phyloP scores from a whole-genome alignment of 2,329 filamentous ascomycete genomes.

The Colletotrichum sp. region DNA sequence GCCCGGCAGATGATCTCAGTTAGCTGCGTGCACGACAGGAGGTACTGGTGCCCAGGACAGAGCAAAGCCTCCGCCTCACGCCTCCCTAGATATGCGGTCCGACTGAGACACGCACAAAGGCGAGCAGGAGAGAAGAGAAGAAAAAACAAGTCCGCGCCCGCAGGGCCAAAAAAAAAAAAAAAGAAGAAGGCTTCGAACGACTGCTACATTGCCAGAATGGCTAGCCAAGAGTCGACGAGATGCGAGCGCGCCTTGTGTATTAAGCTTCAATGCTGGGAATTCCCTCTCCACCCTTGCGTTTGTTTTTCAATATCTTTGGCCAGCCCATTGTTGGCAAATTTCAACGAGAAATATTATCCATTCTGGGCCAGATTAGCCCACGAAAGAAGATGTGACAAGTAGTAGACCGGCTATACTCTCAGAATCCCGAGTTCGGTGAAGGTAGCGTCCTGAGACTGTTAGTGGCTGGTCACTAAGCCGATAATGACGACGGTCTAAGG shows the following conservation, averaged over 20 bases:
- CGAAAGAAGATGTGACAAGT: background rate
- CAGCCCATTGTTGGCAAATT: background rate
- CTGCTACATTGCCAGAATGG: background rate
- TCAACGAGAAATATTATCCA: background rate
- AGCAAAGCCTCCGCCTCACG: background rate
- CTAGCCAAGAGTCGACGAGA: background rate
- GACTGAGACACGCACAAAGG: conserved; percentile 6
- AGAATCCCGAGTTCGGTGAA: background rate
- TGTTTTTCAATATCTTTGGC: background rate
- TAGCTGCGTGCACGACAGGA: background rate
- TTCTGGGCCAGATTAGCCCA: conserved; percentile 3
- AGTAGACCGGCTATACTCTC: background rate
- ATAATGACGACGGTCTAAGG: background rate
- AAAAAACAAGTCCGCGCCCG: background rate
- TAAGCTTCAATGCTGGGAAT: background rate
- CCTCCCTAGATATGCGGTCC: background rate
- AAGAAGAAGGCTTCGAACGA: background rate
- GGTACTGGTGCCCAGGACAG: background rate
- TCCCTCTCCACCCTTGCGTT: background rate
- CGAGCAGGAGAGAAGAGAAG: background rate
- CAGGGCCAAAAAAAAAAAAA: background rate
- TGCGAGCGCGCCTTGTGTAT: background rate
- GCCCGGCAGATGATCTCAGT: background rate
- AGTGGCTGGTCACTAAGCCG: background rate
- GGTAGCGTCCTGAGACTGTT: background rate